These are phyloP conservation scores for Halenospora varia DNA, from an alignment of 495 filamentous ascomycete genomes.

Conservation along the genomic window DNA sequence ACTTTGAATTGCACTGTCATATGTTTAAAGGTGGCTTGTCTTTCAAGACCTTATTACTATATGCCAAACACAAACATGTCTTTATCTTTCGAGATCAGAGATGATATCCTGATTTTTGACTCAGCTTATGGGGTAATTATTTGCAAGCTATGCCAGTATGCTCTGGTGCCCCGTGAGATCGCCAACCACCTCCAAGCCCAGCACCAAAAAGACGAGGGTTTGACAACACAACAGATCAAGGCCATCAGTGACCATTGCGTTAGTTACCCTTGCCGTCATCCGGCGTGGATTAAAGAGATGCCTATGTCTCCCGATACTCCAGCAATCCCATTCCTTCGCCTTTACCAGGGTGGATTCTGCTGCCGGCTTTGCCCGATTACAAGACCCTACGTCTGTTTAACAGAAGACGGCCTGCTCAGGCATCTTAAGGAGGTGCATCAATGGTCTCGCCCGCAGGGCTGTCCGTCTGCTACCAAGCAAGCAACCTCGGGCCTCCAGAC, in stretches of 20 bases:
- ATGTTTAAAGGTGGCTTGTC: neutral
- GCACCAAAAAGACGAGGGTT: neutral
- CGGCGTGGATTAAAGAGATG: neutral
- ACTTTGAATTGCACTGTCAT: neutral
- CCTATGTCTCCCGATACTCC: neutral
- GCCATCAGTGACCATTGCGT: neutral
- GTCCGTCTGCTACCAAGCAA: neutral
- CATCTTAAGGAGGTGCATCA: neutral
- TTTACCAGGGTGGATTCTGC: neutral
- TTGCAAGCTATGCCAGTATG: neutral
- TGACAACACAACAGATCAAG: neutral
- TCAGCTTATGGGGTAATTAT: neutral
- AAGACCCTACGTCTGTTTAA: neutral
- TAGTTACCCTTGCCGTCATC: neutral
- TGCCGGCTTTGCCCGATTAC: neutral
- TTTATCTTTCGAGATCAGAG: neutral
- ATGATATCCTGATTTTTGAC: neutral
- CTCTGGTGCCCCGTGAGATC: neutral
- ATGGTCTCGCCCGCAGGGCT: neutral
- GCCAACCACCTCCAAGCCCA: neutral
- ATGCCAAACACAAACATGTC: neutral
- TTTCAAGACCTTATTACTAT: neutral
- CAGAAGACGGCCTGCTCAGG: neutral
- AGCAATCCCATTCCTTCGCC: neutral
- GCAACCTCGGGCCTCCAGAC: neutral